A percentile compares a stretch with the other conserved stretches of the same genome.
Evolutionary conservation across 139 green algal species (phyloP).

Genomic region (Asterochloris erici): DNA sequence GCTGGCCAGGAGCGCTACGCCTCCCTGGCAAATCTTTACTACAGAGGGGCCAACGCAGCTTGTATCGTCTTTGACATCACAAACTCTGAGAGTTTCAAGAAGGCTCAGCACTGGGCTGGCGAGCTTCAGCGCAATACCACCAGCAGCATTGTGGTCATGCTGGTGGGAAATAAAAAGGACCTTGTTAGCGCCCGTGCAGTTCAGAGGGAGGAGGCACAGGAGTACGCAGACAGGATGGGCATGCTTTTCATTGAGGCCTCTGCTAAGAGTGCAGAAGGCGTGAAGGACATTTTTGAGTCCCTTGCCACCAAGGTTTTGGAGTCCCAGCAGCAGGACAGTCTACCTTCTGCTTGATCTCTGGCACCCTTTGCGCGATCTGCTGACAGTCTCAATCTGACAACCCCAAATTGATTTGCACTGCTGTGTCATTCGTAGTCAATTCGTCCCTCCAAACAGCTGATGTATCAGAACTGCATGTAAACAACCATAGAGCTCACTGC

Average conservation of each 20-base stretch:
- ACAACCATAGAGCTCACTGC: too few relatives aligned
- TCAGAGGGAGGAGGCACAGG: constrained; percentile 46
- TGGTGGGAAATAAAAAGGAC: constrained; percentile 87
- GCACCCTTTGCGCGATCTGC: too few relatives aligned
- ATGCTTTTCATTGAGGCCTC: constrained; percentile 65
- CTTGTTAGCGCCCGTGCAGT: constrained; percentile 54
- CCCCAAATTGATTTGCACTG: too few relatives aligned
- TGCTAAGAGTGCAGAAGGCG: constrained; percentile 54
- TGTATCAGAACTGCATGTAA: too few relatives aligned
- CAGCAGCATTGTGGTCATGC: constrained; percentile 51
- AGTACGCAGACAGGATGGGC: constrained; percentile 53
- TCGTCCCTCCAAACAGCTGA: too few relatives aligned
- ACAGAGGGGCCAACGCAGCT: constrained; percentile 53
- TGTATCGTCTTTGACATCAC: constrained; percentile 61
- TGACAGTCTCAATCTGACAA: too few relatives aligned
- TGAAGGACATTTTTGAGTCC: constrained; percentile 49
- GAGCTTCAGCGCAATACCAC: constrained; percentile 60
- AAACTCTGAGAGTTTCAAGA: constrained; percentile 42
- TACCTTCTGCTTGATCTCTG: too few relatives aligned
- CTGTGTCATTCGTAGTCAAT: too few relatives aligned
- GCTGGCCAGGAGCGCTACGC: constrained; percentile 56
- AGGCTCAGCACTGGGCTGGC: constrained; percentile 56
- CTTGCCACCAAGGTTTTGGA: constrained; percentile 21
- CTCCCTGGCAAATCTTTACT: constrained; percentile 60
- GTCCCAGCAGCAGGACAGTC: background rate